Percentiles rank a stretch among this genome's conserved stretches.
Evolutionary conservation across 441 rosid genomes (phyloP).

Genomic region (Gossypium aridum): DNA sequence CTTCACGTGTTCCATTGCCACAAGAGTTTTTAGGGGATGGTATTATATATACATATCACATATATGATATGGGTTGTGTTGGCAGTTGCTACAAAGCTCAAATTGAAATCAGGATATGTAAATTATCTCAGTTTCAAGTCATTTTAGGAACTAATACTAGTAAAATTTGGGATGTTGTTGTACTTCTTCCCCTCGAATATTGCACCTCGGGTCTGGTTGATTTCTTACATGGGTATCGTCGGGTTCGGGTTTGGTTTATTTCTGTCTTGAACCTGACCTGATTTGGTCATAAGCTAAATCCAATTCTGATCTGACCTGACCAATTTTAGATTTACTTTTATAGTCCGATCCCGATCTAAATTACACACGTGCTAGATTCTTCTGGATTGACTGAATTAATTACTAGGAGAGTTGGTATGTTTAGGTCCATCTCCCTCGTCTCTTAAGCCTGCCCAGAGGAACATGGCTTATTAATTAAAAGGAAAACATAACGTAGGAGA

Average conservation of each 20-base stretch:
- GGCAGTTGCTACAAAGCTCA: neutral
- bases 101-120: neutral
- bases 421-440: neutral
- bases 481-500: too few species aligned
- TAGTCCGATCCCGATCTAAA: neutral
- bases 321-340: neutral
- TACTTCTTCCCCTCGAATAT: neutral
- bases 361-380: neutral
- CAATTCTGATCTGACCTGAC: neutral
- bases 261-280: neutral
- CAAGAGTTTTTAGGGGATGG: conserved; percentile 31
- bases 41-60: conserved; percentile 12
- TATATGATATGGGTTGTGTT: conserved; percentile 16
- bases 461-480: too few species aligned
- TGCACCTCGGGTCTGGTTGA: neutral
- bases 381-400: neutral
- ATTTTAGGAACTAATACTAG: neutral
- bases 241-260: neutral
- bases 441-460: neutral
- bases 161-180: neutral
- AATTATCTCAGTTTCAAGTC: conserved; percentile 8
- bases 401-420: neutral
- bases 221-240: neutral
- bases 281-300: neutral
- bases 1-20: conserved; percentile 22